Evolutionary conservation across 1,139 yeast genomes (phyloP).

Genomic region (Protomyces arabidopsidicola): DNA sequence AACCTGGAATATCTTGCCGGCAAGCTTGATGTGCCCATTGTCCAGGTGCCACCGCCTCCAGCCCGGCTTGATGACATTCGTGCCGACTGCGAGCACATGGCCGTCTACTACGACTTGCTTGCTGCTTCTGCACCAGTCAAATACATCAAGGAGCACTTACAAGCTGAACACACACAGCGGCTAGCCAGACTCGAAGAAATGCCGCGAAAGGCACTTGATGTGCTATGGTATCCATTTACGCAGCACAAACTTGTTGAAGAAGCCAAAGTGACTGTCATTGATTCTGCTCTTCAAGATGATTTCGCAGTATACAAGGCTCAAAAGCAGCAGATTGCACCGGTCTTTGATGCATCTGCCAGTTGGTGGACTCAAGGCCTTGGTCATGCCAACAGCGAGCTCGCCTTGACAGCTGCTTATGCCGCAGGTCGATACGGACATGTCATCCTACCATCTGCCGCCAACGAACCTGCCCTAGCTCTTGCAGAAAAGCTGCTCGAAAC

Average conservation of each 20-base stretch:
- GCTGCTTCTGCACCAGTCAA: slow-evolving; percentile 27
- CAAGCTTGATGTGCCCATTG: slow-evolving; percentile 30
- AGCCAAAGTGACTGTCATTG: slow-evolving; percentile 35
- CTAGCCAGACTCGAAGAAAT: slow-evolving; percentile 31
- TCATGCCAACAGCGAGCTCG: slow-evolving; percentile 36
- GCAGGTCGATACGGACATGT: slow-evolving; percentile 39
- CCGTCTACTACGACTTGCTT: slow-evolving; percentile 33
- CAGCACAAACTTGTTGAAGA: slow-evolving; percentile 35
- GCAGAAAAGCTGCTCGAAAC: slow-evolving; percentile 34
- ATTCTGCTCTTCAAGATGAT: slow-evolving; percentile 36
- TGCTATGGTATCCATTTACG: slow-evolving; percentile 38
- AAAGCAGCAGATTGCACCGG: slow-evolving; percentile 29
- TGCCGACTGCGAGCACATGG: slow-evolving; percentile 32
- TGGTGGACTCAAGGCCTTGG: slow-evolving; percentile 40
- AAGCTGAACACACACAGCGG: slow-evolving; percentile 30
- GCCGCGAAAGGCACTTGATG: slow-evolving; percentile 34
- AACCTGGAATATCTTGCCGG: slow-evolving; percentile 35
- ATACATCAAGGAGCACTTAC: slow-evolving; percentile 29
- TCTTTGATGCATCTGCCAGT: slow-evolving; percentile 38
- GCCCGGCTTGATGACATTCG: slow-evolving; percentile 19
- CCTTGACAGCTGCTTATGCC: slow-evolving; percentile 37
- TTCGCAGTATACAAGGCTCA: slow-evolving; percentile 30
- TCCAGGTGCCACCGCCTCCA: slow-evolving; percentile 33
- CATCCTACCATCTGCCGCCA: slow-evolving; percentile 36
- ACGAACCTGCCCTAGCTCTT: slow-evolving; percentile 37